Percentiles rank a stretch among this genome's conserved stretches.
Conservation (phyloP, 352 stramenopile species). For the Phytopythium boreale region DNA sequence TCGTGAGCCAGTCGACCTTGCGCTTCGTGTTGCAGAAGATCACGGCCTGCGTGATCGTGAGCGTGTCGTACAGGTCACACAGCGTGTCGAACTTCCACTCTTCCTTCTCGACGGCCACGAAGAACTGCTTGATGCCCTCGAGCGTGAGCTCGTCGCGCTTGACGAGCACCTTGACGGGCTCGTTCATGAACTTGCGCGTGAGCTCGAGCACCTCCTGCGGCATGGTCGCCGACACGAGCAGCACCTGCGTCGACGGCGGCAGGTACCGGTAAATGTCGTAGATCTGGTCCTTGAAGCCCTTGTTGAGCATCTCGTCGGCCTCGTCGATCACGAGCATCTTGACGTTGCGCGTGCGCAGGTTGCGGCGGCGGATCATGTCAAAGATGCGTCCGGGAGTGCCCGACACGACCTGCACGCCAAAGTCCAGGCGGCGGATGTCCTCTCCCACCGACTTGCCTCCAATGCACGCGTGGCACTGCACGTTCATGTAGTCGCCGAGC, state of each 20-base stretch:
- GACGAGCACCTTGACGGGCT: constrained; percentile 95
- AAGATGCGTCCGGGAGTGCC: constrained; percentile 97
- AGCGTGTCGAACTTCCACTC: constrained; percentile 99
- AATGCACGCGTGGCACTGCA: constrained; percentile 96
- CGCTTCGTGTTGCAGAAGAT: constrained; percentile 99
- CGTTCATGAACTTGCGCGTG: constrained; percentile 98
- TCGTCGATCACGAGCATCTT: constrained; percentile 98
- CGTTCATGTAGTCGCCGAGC: constrained; percentile 98
- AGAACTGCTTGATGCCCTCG: constrained; percentile 98
- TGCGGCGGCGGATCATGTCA: constrained; percentile 95
- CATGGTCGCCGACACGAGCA: constrained; percentile 95
- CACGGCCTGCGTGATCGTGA: constrained; percentile 99
- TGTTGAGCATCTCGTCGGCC: constrained; percentile 98
- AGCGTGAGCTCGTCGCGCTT: constrained; percentile 97
- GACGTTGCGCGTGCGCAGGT: constrained; percentile 88
- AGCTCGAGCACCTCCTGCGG: constrained; percentile 95
- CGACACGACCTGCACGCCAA: constrained; percentile 93
- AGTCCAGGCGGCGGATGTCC: constrained; percentile 95
- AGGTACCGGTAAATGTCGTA: constrained; percentile 97
- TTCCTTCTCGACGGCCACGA: constrained; percentile 97
- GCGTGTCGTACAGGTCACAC: constrained; percentile 98
- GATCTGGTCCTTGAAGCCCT: constrained; percentile 98
- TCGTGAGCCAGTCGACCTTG: constrained; percentile 97
- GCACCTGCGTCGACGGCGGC: constrained; percentile 91
- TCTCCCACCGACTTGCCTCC: constrained; percentile 93